Evolutionary conservation across 2,329 filamentous ascomycete genomes (phyloP).

Genomic region (Colletotrichum spinosum): DNA sequence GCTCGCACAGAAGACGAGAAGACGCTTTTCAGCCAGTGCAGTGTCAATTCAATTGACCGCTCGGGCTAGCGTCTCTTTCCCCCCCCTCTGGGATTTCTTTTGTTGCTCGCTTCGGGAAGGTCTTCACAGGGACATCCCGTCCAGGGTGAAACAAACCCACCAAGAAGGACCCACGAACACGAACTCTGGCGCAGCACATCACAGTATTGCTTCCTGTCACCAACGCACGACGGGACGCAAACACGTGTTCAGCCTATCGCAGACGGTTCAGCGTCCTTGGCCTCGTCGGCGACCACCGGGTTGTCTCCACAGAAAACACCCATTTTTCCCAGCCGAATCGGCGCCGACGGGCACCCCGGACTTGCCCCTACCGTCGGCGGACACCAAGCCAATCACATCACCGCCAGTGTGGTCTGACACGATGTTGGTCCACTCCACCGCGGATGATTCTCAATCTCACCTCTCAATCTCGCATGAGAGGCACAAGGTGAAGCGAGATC

Average conservation of each 20-base stretch:
- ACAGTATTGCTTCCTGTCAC: background rate
- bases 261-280: background rate
- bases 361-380: background rate
- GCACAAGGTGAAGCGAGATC: background rate
- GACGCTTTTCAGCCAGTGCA: background rate
- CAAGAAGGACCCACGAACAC: conserved; percentile 5
- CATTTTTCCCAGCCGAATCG: conserved; percentile 14
- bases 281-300: conserved; percentile 7
- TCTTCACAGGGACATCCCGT: conserved; percentile 23
- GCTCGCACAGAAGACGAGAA: background rate
- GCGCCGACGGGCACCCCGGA: conserved; percentile 13
- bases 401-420: conserved; percentile 4
- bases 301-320: background rate
- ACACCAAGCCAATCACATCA: background rate
- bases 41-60: conserved; percentile 1
- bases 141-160: conserved; percentile 29
- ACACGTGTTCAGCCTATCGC: background rate
- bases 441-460: conserved; percentile 10
- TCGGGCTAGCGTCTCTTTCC: background rate
- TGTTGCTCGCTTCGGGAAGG: conserved; percentile 2
- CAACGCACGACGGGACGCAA: conserved; percentile 9
- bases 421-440: conserved; percentile 4
- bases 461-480: conserved; percentile 18
- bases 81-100: conserved; percentile 1
- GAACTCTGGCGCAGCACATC: conserved; percentile 2